These are phyloP conservation scores for Chlamydomonas sphaeroides DNA, from an alignment of 139 green algal species.

Conservation along the genomic window DNA sequence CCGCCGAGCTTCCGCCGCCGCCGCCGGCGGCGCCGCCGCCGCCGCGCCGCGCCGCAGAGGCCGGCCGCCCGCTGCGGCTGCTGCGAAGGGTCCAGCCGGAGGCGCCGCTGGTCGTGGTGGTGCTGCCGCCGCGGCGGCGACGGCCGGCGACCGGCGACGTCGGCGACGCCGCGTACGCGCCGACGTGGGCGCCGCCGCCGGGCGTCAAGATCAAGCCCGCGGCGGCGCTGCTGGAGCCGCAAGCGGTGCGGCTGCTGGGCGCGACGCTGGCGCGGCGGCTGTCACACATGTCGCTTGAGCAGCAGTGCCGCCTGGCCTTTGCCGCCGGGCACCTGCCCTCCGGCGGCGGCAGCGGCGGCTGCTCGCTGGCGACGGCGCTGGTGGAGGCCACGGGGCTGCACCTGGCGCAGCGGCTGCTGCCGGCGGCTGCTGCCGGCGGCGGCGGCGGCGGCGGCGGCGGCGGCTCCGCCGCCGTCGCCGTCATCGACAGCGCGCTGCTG, in stretches of 20 bases:
- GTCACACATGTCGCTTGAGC: constrained; percentile 5
- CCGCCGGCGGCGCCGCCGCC: background rate
- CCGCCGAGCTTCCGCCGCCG: too few relatives aligned
- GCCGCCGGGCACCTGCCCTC: background rate
- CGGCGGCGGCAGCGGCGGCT: background rate
- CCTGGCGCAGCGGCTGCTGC: background rate
- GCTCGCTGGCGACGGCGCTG: background rate
- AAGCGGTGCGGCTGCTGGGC: background rate
- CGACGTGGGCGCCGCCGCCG: too few relatives aligned
- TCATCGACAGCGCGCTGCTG: background rate
- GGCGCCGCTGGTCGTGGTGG: background rate
- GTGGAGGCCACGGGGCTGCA: background rate
- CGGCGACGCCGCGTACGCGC: background rate
- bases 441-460: background rate
- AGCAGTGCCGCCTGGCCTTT: constrained; percentile 12
- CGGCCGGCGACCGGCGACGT: background rate
- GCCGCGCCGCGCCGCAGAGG: background rate
- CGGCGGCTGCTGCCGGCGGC: background rate
- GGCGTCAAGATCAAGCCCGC: background rate
- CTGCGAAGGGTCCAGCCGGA: background rate
- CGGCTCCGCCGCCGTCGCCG: background rate
- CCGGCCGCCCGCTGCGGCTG: background rate
- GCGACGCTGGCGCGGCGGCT: background rate
- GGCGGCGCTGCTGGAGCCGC: background rate
- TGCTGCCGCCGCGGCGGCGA: background rate